Conservation (phyloP, 768 basidiomycete species). For the Melanogaster broomeanus region DNA sequence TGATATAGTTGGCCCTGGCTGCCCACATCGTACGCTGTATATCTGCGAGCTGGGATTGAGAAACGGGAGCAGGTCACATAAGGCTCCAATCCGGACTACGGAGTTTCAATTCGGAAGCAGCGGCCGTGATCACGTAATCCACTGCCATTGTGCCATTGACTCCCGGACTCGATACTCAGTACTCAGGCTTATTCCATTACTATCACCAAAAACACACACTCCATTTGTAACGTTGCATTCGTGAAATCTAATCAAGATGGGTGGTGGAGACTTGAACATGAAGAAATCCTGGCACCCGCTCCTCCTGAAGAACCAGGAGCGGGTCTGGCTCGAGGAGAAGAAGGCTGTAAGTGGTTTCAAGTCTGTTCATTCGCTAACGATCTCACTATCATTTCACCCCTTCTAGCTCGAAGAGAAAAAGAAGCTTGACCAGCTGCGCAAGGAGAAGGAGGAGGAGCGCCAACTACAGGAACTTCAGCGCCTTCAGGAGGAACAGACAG, state of each 20-base stretch:
- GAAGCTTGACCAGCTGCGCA: slow-evolving; percentile 93
- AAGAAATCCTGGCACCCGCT: slow-evolving; percentile 99
- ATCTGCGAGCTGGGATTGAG: too few relatives aligned
- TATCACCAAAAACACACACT: slow-evolving; percentile 11
- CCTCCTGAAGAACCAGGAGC: slow-evolving; percentile 97
- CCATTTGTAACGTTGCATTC: slow-evolving; percentile 5
- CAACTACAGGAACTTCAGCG: slow-evolving; percentile 96
- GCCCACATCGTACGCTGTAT: too few relatives aligned
- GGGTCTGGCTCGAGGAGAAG: slow-evolving; percentile 99
- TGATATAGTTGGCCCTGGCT: too few relatives aligned
- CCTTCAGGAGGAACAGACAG: slow-evolving; percentile 92
- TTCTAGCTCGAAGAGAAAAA: slow-evolving; percentile 95
- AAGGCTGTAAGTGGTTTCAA: slow-evolving; percentile 67
- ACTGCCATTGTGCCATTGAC: too few relatives aligned
- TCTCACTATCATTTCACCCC: slow-evolving; percentile 14
- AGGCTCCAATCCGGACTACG: too few relatives aligned
- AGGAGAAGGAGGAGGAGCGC: slow-evolving; percentile 97
- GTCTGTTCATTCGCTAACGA: neutral
- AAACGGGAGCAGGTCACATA: too few relatives aligned
- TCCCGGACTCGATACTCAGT: too few relatives aligned
- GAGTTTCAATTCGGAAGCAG: slow-evolving; percentile 1
- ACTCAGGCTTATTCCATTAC: slow-evolving; percentile 10
- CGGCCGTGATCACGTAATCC: slow-evolving; percentile 2
- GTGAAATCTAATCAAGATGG: slow-evolving; percentile 68
- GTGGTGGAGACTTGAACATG: slow-evolving; percentile 98